Evolutionary conservation across 345 rosid genomes (phyloP).

Genomic region (Salix arbutifolia): DNA sequence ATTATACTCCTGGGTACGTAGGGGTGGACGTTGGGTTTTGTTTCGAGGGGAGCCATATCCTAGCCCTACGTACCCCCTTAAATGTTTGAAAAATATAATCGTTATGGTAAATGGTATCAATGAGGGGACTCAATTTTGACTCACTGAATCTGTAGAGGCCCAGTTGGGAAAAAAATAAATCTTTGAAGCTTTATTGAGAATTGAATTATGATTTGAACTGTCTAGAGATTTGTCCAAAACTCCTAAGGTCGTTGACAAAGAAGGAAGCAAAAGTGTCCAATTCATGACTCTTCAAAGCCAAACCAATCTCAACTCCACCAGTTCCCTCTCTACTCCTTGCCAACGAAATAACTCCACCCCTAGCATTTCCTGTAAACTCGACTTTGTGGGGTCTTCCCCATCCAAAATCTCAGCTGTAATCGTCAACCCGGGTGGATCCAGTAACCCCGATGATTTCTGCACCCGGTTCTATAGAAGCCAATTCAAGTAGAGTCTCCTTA

Average conservation of each 20-base stretch:
- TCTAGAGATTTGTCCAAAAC: neutral
- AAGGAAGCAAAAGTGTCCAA: conserved; percentile 13
- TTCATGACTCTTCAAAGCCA: conserved; percentile 20
- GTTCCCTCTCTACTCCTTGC: conserved; percentile 19
- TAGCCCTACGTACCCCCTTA: neutral
- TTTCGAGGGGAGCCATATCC: too few relatives aligned
- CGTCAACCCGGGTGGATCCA: neutral
- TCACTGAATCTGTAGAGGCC: neutral
- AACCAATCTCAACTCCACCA: conserved; percentile 27
- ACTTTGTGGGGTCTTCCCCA: conserved; percentile 25
- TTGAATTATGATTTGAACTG: neutral
- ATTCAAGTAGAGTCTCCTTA: neutral
- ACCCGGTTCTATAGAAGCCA: neutral
- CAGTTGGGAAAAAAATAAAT: neutral
- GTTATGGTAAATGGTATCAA: neutral
- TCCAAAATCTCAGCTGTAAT: conserved; percentile 13
- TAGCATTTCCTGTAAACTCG: conserved; percentile 22
- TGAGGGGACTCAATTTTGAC: neutral
- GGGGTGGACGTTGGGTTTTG: too few relatives aligned
- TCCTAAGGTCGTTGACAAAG: conserved; percentile 2
- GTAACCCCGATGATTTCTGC: neutral
- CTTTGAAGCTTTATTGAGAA: neutral
- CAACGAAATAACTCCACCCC: conserved; percentile 13
- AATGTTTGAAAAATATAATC: too few relatives aligned
- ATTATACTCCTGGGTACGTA: neutral